Percentiles rank a stretch among this genome's conserved stretches.
Conservation (phyloP, 306 rosid genomes). For the Arachis stenosperma region DNA sequence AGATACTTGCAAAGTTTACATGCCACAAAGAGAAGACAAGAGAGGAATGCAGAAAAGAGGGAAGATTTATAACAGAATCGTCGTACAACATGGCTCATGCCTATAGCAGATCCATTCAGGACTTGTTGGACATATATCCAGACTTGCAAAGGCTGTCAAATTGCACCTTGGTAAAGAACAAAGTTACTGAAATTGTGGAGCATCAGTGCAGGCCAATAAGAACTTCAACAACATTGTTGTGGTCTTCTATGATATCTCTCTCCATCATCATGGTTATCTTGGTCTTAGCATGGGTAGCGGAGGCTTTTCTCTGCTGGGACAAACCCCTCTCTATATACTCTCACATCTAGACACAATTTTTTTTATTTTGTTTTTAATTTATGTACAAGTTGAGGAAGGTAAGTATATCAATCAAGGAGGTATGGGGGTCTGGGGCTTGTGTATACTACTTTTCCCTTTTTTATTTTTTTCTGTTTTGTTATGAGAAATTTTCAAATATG, state of each 20-base stretch:
- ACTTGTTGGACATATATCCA: slow-evolving; percentile 63
- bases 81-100: slow-evolving; percentile 64
- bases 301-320: slow-evolving; percentile 49
- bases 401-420: background rate
- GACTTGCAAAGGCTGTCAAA: slow-evolving; percentile 58
- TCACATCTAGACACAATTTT: slow-evolving; percentile 20
- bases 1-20: slow-evolving; percentile 56
- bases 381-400: slow-evolving; percentile 1
- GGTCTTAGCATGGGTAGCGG: slow-evolving; percentile 48
- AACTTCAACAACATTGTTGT: slow-evolving; percentile 43
- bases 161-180: slow-evolving; percentile 58
- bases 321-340: slow-evolving; percentile 42
- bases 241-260: slow-evolving; percentile 61
- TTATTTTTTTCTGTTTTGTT: background rate
- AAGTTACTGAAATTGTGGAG: slow-evolving; percentile 52
- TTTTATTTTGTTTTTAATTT: background rate
- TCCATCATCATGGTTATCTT: slow-evolving; percentile 62
- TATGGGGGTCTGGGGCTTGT: background rate
- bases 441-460: background rate
- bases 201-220: slow-evolving; percentile 67
- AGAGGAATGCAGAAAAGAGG: slow-evolving; percentile 51
- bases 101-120: slow-evolving; percentile 60
- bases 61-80: slow-evolving; percentile 49
- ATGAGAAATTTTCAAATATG: background rate
- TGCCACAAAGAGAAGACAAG: slow-evolving; percentile 36